Evolutionary conservation across 2,329 filamentous ascomycete genomes (phyloP).

Genomic region (Fusarium dimerum): DNA sequence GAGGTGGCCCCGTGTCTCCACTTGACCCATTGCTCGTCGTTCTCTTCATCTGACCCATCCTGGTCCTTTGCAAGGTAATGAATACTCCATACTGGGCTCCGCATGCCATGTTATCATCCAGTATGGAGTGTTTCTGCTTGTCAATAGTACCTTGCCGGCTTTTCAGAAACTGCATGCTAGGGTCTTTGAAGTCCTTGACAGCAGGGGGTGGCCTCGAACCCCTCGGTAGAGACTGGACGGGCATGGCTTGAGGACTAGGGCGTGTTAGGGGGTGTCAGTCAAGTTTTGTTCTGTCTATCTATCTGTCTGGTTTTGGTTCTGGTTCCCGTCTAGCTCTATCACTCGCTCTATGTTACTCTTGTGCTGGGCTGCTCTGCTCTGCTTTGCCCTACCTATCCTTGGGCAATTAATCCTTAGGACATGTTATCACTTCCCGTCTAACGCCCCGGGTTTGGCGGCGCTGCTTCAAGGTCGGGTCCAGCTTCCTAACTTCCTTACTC

Average conservation of each 20-base stretch:
- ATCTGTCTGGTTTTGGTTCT: too few species aligned
- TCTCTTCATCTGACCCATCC: conserved; percentile 29
- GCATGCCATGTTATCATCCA: conserved; percentile 24
- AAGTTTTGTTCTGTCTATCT: too few species aligned
- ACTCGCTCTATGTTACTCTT: too few species aligned
- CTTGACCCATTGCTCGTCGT: conserved; percentile 29
- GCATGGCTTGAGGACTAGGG: conserved; percentile 27
- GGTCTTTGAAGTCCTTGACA: conserved; percentile 2
- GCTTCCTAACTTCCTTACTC: too few species aligned
- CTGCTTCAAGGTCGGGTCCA: not conserved
- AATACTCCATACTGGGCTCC: conserved; percentile 24
- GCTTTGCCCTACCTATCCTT: too few species aligned
- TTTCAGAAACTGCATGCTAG: conserved; percentile 18
- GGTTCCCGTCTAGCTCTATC: too few species aligned
- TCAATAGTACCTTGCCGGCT: conserved; percentile 30
- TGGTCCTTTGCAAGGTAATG: conserved; percentile 22
- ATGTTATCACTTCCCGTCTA: too few species aligned
- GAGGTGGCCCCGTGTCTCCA: conserved; percentile 33
- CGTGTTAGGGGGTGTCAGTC: conserved; percentile 20
- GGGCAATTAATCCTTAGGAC: too few species aligned
- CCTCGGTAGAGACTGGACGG: conserved; percentile 36
- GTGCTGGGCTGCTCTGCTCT: too few species aligned
- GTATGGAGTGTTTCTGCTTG: conserved; percentile 25
- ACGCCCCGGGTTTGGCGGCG: not conserved
- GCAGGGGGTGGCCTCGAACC: conserved; percentile 31